Evolutionary conservation across 495 filamentous ascomycete genomes (phyloP).

Genomic region (Lasiosphaeris hirsuta): DNA sequence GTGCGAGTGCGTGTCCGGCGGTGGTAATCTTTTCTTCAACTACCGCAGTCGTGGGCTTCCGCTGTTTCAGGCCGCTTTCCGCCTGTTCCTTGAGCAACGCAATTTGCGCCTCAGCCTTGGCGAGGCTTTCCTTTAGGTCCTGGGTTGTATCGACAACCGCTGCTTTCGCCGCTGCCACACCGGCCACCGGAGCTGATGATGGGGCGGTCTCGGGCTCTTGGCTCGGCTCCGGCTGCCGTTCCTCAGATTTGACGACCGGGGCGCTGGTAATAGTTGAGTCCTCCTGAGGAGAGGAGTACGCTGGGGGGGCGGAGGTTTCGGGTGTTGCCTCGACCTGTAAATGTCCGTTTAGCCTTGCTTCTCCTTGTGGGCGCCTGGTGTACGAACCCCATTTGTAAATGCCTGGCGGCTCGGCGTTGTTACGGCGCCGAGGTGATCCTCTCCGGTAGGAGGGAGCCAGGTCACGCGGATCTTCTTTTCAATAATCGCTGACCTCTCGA

Average conservation of each 20-base stretch:
- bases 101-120: conserved; percentile 73
- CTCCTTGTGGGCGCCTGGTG: neutral
- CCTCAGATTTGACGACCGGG: neutral
- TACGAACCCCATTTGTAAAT: conserved; percentile 30
- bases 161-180: conserved; percentile 40
- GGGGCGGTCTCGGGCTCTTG: conserved; percentile 36
- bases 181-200: conserved; percentile 36
- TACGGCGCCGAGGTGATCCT: conserved; percentile 14
- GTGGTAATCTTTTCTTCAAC: conserved; percentile 42
- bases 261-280: conserved; percentile 17
- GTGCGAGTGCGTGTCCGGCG: conserved; percentile 45
- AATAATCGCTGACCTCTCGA: conserved; percentile 71
- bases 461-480: conserved; percentile 96
- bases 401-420: conserved; percentile 28
- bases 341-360: neutral
- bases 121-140: conserved; percentile 67
- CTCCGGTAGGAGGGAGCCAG: conserved; percentile 56
- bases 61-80: conserved; percentile 61
- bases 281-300: conserved; percentile 29
- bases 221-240: conserved; percentile 32
- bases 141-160: conserved; percentile 46
- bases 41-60: conserved; percentile 55
- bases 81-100: conserved; percentile 64
- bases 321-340: conserved; percentile 31
- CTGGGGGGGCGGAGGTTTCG: conserved; percentile 20